These are phyloP conservation scores for Prosopis cineraria DNA, from an alignment of 306 rosid species.

Conservation along the genomic window DNA sequence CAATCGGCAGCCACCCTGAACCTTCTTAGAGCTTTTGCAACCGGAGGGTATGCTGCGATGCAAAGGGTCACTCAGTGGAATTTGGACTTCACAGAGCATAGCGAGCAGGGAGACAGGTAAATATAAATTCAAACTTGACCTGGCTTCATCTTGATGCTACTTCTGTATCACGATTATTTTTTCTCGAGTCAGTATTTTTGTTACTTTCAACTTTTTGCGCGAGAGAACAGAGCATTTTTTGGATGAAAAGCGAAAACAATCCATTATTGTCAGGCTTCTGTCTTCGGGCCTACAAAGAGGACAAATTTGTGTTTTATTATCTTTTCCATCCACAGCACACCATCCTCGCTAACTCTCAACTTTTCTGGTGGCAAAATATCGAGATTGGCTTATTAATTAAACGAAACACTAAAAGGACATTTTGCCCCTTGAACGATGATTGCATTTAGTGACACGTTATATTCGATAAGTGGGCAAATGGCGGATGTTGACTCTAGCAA, in stretches of 20 bases:
- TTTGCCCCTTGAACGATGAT: neutral
- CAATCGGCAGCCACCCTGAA: slow-evolving; percentile 94
- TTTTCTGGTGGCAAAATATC: slow-evolving; percentile 19
- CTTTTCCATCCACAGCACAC: neutral
- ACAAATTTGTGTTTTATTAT: slow-evolving; percentile 9
- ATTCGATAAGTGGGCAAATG: neutral
- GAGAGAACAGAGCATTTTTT: neutral
- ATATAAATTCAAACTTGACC: neutral
- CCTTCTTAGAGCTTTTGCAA: slow-evolving; percentile 90
- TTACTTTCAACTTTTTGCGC: neutral
- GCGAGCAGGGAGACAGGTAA: slow-evolving; percentile 97
- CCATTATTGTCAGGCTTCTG: neutral
- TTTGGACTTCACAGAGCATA: slow-evolving; percentile 88
- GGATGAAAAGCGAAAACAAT: neutral
- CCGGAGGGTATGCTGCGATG: slow-evolving; percentile 99
- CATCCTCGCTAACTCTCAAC: neutral
- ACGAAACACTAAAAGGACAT: neutral
- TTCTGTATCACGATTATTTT: neutral
- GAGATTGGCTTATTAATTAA: neutral
- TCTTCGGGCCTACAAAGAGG: neutral
- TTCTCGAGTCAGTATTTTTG: neutral
- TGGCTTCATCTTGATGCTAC: neutral
- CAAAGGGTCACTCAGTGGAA: slow-evolving; percentile 98
- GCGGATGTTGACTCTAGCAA: no score
- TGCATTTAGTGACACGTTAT: neutral